Conservation (phyloP, 768 basidiomycete genomes). For the Lactifluus hygrophoroides region DNA sequence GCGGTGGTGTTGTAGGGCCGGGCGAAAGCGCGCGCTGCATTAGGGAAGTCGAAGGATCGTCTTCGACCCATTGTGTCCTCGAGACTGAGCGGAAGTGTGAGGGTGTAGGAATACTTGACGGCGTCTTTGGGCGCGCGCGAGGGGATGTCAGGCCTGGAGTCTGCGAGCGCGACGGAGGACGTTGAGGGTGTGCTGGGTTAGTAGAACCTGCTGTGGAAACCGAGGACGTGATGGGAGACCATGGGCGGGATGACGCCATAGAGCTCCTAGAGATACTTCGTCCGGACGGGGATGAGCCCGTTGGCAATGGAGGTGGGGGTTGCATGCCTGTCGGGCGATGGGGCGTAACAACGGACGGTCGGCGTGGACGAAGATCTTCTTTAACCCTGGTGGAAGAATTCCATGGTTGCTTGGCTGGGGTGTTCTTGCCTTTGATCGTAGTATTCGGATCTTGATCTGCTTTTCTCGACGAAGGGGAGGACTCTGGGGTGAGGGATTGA, state of each 20-base stretch:
- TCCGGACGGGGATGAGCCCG: constrained; percentile 8
- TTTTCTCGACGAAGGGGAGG: constrained; percentile 43
- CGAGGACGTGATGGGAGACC: constrained; percentile 19
- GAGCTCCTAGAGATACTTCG: constrained; percentile 20
- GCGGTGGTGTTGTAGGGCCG: constrained; percentile 30
- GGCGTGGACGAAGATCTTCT: constrained; percentile 46
- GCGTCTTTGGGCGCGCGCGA: constrained; percentile 68
- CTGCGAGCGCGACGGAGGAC: constrained; percentile 49
- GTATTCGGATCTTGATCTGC: constrained; percentile 29
- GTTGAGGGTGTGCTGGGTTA: constrained; percentile 32
- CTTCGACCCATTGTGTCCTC: constrained; percentile 39
- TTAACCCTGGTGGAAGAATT: constrained; percentile 77
- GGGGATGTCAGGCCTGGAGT: constrained; percentile 46
- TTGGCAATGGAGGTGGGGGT: not conserved
- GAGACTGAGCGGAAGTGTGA: constrained; percentile 43
- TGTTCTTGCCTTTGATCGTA: constrained; percentile 32
- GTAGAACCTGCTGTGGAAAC: constrained; percentile 26
- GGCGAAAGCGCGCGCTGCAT: constrained; percentile 63
- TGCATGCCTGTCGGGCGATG: constrained; percentile 10
- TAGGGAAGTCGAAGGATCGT: constrained; percentile 34
- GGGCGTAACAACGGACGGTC: constrained; percentile 36
- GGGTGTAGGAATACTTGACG: constrained; percentile 70
- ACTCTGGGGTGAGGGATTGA: constrained; percentile 63
- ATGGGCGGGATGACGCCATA: constrained; percentile 21
- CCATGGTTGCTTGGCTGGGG: constrained; percentile 40